Percentiles rank a stretch among this genome's conserved stretches.
These are phyloP conservation scores for Glycine tomentella DNA, from an alignment of 306 rosid species.

Conservation along the genomic window DNA sequence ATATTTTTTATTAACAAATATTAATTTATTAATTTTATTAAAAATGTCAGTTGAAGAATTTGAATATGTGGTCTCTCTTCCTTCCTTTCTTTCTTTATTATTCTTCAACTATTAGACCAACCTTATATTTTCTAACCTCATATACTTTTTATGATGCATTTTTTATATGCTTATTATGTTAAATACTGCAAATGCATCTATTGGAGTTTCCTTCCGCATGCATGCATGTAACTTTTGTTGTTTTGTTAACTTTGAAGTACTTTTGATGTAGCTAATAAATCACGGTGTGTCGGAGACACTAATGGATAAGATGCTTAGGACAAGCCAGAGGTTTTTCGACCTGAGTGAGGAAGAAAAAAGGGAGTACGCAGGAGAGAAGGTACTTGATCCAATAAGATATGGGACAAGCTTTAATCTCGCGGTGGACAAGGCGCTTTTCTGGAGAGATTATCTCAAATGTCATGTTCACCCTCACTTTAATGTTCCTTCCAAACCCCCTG, in stretches of 20 bases:
- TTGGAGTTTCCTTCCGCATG: neutral
- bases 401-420: slow-evolving; percentile 69
- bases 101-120: too few relatives aligned
- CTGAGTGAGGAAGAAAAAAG: slow-evolving; percentile 58
- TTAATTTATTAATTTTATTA: too few relatives aligned
- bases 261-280: slow-evolving; percentile 53
- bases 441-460: slow-evolving; percentile 77
- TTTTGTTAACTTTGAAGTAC: neutral
- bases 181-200: neutral
- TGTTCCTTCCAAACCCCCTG: slow-evolving; percentile 61
- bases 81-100: too few relatives aligned
- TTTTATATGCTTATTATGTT: too few relatives aligned
- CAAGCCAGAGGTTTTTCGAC: slow-evolving; percentile 53
- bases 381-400: slow-evolving; percentile 61
- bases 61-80: too few relatives aligned
- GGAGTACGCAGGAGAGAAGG: slow-evolving; percentile 42
- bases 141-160: too few relatives aligned
- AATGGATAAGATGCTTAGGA: slow-evolving; percentile 48
- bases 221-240: neutral
- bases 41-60: too few relatives aligned
- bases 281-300: slow-evolving; percentile 59
- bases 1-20: neutral
- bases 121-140: too few relatives aligned
- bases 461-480: slow-evolving; percentile 67
- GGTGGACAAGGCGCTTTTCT: slow-evolving; percentile 54